Base-by-base conservation (phyloP, 2,329 filamentous ascomycete species). In the Fusarium kyushuense region DNA sequence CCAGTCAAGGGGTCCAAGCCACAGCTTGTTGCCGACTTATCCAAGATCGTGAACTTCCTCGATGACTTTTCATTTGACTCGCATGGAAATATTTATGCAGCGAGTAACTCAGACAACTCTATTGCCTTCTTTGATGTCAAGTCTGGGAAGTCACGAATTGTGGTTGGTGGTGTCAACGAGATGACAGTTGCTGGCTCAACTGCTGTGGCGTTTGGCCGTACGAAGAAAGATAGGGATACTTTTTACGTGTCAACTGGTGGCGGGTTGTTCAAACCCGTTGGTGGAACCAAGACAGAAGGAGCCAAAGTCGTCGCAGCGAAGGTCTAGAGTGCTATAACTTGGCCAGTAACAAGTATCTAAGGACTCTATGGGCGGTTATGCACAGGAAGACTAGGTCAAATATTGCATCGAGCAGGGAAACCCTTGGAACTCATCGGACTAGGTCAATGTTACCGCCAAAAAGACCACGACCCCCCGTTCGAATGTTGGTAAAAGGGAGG, bases 141-240 rank as follows among this genome's bases (percentile, higher is more conserved):
- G 16, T 47, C 69, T 8, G 56, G 64, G 0, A 59, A 66, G 25
- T 59, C 48, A 32, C 59, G 63, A 41, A 62, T 56, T 16, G 67
- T 70, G 1, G 65, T 60, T 13, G 72, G 71, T 1, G 54, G 56
- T 11, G n/a, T 52, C 2, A 30, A 45, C 3, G 36, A 58, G 2
- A 29, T 73, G 60, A 72, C 67, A 0, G 69, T 74, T 17, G 69
- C 72, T 10, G 72, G 72, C 16, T 66, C 58, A 8, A 73, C 71
- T 19, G 47, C 69, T 23, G 48, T 65, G 6, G 63, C 59, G 8
- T 70, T 74, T 29, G 70, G 71, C 1, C 57, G 57, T 8, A 58
- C 58, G 12, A 63, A 51, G 21, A n/a, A 21, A 4, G 70, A 59
- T 12, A 66, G 56, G 35, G 29, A 57, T 14, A 51, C 38, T 0